Evolutionary conservation across 148 eudicot genomes (phyloP).

Genomic region (Fagopyrum homotropicum): DNA sequence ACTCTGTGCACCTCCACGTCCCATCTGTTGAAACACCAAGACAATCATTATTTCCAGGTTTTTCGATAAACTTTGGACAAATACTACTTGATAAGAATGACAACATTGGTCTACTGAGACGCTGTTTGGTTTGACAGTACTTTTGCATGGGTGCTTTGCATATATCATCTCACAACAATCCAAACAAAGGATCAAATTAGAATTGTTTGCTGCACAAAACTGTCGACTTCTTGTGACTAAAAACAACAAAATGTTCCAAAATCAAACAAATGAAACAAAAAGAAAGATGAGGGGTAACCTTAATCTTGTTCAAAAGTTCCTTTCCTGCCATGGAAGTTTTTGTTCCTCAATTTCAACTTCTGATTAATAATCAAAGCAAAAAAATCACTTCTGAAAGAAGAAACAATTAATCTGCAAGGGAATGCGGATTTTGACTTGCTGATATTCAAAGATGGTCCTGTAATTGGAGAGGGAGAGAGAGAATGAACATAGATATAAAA

Average conservation of each 20-base stretch:
- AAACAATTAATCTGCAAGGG: neutral
- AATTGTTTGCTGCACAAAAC: neutral
- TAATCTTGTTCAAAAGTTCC: constrained; percentile 10
- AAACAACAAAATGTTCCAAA: neutral
- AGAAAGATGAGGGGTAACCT: constrained; percentile 2
- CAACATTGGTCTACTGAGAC: too few relatives aligned
- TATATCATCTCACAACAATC: too few relatives aligned
- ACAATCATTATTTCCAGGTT: too few relatives aligned
- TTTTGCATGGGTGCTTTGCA: too few relatives aligned
- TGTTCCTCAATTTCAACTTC: neutral
- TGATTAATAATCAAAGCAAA: neutral
- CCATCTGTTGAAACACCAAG: too few relatives aligned
- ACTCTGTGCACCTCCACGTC: too few relatives aligned
- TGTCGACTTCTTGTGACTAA: neutral
- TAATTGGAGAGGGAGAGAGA: constrained; percentile 2
- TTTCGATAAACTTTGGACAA: too few relatives aligned
- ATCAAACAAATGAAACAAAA: neutral
- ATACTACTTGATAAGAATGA: too few relatives aligned
- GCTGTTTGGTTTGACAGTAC: too few relatives aligned
- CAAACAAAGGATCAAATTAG: neutral
- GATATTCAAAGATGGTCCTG: neutral
- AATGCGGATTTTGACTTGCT: neutral
- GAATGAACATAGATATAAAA: too few relatives aligned
- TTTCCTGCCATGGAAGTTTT: constrained; percentile 3
- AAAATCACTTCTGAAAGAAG: neutral